Evolutionary conservation across 495 filamentous ascomycete species (phyloP), one percentile per base, ranked within the genome.

Genomic region (Penicillium cinerascens): DNA sequence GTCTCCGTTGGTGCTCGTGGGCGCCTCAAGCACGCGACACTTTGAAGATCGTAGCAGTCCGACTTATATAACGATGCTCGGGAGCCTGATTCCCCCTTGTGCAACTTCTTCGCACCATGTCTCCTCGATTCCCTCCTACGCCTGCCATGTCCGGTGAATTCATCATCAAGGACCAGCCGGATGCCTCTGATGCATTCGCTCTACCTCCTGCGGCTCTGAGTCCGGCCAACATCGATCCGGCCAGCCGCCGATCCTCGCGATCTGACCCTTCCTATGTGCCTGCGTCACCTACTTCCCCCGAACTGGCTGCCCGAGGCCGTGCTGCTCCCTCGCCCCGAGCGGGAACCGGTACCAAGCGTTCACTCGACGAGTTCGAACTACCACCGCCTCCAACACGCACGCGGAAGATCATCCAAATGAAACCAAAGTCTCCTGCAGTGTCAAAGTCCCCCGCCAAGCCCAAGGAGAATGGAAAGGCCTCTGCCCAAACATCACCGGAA

Each of bases 401-500:
- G 25, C 84, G 95, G 56, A 97, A 91, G 74, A 97, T 98, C 64
- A 97, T 97, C 44, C 93, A 97, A 71, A 96, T 98, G 93, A 95
- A 95, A 67, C 77, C 70, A 10, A 79, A 77, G 55, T 42, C 69
- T 0, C 64, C 62, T 7, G 18, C 67, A 9, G 26, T 60, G 7
- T 56, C 52, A 17, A 74, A 69, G 47, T 22, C 64, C 25, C 49
- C 65, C 0, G 25, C 63, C 7, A 66, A 53, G 36, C 46, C 61
- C 16, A 69, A 67, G 37, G 67, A 70, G 1, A 64, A 17, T 15
- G 53, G 42, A 42, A 76, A 74, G 26, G 47, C 47, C 21, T 15
- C 67, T 1, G 25, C 67, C 17, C 70, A 68, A 44, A 48, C 43
- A 10, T 43, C 55, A 13, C 17, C 54, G 1, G 60, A 66, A 21